A percentile compares a stretch with the other conserved stretches of the same genome.
Evolutionary conservation across 495 filamentous ascomycete species (phyloP).

Genomic region (Lasiosphaeria hispida): DNA sequence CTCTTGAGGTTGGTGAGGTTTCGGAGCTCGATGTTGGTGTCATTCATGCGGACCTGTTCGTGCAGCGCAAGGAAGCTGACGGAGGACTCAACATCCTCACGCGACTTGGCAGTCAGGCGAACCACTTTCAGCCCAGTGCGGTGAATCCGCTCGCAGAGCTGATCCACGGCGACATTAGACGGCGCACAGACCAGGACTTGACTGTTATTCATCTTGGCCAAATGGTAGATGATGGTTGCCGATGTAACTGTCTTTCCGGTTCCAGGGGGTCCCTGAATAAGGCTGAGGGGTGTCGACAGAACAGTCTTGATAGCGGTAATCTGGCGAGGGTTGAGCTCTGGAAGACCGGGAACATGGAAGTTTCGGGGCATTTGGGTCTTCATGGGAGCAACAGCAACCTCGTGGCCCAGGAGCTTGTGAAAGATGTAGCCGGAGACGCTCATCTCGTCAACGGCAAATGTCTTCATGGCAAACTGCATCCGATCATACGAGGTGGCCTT

Average conservation of each 20-base stretch:
- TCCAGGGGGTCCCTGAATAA: constrained; percentile 96
- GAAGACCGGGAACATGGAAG: constrained; percentile 92
- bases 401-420: constrained; percentile 93
- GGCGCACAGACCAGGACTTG: constrained; percentile 96
- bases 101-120: constrained; percentile 96
- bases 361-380: constrained; percentile 96
- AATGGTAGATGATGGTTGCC: constrained; percentile 96
- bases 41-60: constrained; percentile 95
- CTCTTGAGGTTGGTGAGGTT: constrained; percentile 90
- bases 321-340: constrained; percentile 93
- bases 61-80: constrained; percentile 94
- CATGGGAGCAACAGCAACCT: constrained; percentile 92
- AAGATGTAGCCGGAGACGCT: constrained; percentile 99
- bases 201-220: constrained; percentile 91
- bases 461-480: constrained; percentile 99
- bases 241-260: constrained; percentile 99
- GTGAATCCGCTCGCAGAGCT: constrained; percentile 97
- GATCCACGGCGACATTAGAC: constrained; percentile 97
- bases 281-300: constrained; percentile 83
- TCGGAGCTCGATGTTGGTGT: constrained; percentile 87
- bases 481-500: constrained; percentile 99
- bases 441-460: constrained; percentile 96
- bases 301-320: constrained; percentile 97
- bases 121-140: constrained; percentile 92
- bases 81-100: constrained; percentile 96